Evolutionary conservation across 352 stramenopile species (phyloP), one percentile per base, ranked within the genome.

Genomic region (Globisporangium abappressorium): DNA sequence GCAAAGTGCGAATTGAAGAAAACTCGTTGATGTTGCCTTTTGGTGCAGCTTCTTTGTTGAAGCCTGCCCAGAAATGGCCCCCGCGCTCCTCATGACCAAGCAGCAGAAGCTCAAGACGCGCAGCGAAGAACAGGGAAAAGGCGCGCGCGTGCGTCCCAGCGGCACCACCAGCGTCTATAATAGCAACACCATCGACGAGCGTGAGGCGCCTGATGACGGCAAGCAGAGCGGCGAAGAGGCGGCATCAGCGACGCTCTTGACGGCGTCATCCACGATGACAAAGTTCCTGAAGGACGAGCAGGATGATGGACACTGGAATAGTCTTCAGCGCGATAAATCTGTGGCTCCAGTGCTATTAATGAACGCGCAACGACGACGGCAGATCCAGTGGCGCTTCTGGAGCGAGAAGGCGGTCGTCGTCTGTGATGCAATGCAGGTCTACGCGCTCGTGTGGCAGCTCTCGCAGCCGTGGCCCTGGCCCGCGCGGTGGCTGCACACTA

Each of bases 401-500:
- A 65, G 77, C n/a, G 84, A 91, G 73, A 90, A 91, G 65, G 65
- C 55, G 49, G 38, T 81, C 15, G 54, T 85, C 15, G n/a, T 79
- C 1, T 53, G 75, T 6, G 84, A 92, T 53, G 72, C 70, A 18
- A 51, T 76, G 71, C 84, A 92, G 70, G 55, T 91, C 68, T 92
- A 81, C 59, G 84, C 74, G 33, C 77, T 92, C 36, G 76, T 92
- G 54, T 92, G 84, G 84, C 84, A 92, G 70, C 71, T 92, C 51
- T 87, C 84, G n/a, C 84, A 92, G 71, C 76, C 82, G 46, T 92
- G 84, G 84, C 84, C 84, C 43, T 91, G 82, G 84, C 84, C 82
- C 9, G 72, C 79, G 47, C 71, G 72, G 11, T 91, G 84, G 82
- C 76, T 90, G 53, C 18, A 33, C 5, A 66, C 68, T 30, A 90